A percentile compares a stretch with the other conserved stretches of the same genome.
These are phyloP conservation scores for Pycnococcus provasolii DNA, from an alignment of 139 green algal genomes.

Conservation along the genomic window DNA sequence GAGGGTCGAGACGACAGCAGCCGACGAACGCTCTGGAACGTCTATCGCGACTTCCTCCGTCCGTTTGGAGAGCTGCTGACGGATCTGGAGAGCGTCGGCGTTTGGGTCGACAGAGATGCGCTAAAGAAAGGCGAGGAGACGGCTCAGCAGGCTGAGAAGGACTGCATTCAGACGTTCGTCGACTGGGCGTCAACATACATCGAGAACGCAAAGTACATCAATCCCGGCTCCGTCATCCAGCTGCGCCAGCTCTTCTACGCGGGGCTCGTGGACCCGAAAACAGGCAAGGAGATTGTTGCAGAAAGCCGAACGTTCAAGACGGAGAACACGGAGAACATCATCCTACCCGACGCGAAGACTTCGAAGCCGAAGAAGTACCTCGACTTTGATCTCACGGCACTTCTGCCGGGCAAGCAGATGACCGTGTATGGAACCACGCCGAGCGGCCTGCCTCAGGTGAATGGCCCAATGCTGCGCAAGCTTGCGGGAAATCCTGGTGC, in stretches of 20 bases:
- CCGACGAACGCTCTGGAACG: constrained; percentile 49
- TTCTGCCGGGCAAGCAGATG: constrained; percentile 61
- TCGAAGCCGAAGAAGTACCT: constrained; percentile 10
- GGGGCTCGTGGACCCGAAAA: constrained; percentile 17
- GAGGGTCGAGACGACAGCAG: neutral
- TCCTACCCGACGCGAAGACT: constrained; percentile 8
- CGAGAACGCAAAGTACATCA: constrained; percentile 60
- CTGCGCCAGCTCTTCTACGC: constrained; percentile 35
- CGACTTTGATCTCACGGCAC: constrained; percentile 38
- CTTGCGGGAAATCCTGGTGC: constrained; percentile 69
- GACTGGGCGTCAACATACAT: constrained; percentile 52
- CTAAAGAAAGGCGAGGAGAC: neutral
- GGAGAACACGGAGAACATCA: too few species aligned
- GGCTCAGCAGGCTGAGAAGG: constrained; percentile 8
- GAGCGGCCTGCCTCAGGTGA: constrained; percentile 14
- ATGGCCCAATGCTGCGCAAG: constrained; percentile 44
- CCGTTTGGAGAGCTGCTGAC: constrained; percentile 86
- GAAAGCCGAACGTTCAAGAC: too few species aligned
- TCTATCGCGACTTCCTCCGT: constrained; percentile 67
- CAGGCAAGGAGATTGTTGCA: constrained; percentile 1
- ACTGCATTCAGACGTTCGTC: constrained; percentile 51
- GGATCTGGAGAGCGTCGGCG: constrained; percentile 75
- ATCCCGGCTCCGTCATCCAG: constrained; percentile 44
- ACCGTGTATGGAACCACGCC: constrained; percentile 25
- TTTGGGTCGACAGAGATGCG: constrained; percentile 50